phyloP scores from a whole-genome alignment of 345 rosid species.

The Eucalyptus cloeziana region DNA sequence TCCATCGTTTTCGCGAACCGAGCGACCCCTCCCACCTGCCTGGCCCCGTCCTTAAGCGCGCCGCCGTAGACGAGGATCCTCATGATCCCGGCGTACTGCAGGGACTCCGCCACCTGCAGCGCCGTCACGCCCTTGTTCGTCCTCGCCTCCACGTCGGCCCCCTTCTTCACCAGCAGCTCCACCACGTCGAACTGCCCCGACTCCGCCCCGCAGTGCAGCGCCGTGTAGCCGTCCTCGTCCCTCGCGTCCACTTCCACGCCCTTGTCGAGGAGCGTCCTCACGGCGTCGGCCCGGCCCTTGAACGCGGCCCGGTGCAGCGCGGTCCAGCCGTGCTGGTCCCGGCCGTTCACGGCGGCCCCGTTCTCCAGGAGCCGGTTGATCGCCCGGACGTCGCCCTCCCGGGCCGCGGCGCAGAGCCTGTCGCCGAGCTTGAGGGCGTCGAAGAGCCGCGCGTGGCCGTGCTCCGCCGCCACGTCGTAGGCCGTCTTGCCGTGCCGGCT shows the following conservation, averaged over 20 bases:
- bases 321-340: constrained; percentile 65
- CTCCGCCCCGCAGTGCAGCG: constrained; percentile 58
- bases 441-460: constrained; percentile 37
- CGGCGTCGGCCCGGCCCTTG: constrained; percentile 32
- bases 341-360: constrained; percentile 41
- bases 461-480: constrained; percentile 42
- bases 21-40: background rate
- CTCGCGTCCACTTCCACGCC: constrained; percentile 42
- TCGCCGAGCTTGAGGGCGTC: constrained; percentile 47
- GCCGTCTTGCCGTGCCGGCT: constrained; percentile 36
- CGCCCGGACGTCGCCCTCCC: constrained; percentile 35
- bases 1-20: background rate
- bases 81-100: constrained; percentile 39
- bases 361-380: constrained; percentile 27
- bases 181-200: constrained; percentile 44
- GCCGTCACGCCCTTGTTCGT: constrained; percentile 34
- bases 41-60: constrained; percentile 8
- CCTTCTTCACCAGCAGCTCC: constrained; percentile 43
- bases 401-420: constrained; percentile 30
- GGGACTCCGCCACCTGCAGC: constrained; percentile 40
- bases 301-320: constrained; percentile 52
- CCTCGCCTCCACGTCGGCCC: constrained; percentile 41
- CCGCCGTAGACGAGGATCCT: constrained; percentile 35
- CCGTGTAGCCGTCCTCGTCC: constrained; percentile 68
- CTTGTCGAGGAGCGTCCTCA: constrained; percentile 23